A percentile compares a stretch with the other conserved stretches of the same genome.
phyloP scores from a whole-genome alignment of 768 basidiomycete species.

The Lentinula raphanica region DNA sequence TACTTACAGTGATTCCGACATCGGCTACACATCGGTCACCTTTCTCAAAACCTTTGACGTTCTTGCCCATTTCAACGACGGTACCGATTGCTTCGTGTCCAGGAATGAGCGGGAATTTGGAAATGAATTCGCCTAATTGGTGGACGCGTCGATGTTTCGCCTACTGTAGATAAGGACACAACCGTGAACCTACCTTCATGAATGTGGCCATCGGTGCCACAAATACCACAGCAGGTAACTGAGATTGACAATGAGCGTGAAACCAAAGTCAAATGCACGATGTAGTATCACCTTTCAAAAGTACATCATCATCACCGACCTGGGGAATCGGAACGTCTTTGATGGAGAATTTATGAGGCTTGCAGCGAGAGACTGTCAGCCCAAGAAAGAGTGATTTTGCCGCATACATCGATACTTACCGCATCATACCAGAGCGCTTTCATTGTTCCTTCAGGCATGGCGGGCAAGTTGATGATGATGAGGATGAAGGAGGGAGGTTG shows the following conservation, averaged over 20 bases:
- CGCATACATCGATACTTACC: slow-evolving; percentile 28
- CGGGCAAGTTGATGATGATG: too few species aligned
- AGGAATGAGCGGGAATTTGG: slow-evolving; percentile 68
- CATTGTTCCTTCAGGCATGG: slow-evolving; percentile 62
- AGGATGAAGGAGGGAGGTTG: not conserved
- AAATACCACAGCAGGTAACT: slow-evolving; percentile 47
- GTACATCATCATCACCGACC: slow-evolving; percentile 62
- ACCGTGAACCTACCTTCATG: slow-evolving; percentile 37
- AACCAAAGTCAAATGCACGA: not conserved
- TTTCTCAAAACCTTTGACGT: slow-evolving; percentile 67
- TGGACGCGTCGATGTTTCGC: not conserved
- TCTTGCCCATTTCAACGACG: slow-evolving; percentile 70
- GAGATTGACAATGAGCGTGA: not conserved
- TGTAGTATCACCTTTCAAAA: slow-evolving; percentile 56
- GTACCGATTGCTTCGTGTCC: slow-evolving; percentile 73
- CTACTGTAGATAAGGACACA: not conserved
- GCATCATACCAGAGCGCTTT: slow-evolving; percentile 69
- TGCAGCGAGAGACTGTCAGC: slow-evolving; percentile 7
- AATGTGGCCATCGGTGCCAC: slow-evolving; percentile 61
- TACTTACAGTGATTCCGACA: slow-evolving; percentile 61
- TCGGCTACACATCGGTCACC: slow-evolving; percentile 88
- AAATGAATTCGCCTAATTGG: slow-evolving; percentile 50
- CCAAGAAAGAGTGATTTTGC: not conserved
- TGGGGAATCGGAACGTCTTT: slow-evolving; percentile 63
- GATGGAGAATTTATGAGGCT: slow-evolving; percentile 66